Base-by-base conservation (phyloP, 768 basidiomycete genomes). In the Tephrocybe sp. region DNA sequence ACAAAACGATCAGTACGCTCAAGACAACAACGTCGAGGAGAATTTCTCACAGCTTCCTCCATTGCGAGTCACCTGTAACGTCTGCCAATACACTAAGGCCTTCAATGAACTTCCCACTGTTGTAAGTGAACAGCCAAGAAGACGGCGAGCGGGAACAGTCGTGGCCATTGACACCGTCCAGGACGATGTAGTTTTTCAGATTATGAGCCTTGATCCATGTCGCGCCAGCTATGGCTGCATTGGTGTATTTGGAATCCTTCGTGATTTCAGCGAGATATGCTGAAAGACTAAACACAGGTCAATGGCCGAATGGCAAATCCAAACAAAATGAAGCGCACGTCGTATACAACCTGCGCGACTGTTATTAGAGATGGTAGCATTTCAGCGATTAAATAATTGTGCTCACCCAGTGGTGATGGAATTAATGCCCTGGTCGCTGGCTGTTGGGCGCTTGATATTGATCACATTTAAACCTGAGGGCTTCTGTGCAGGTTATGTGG, bases 21-120 rank as follows among this genome's bases (percentile, higher is more conserved):
- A 30, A 11, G 28, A 30, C 15, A 9, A 14, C 4, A 4, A 36
- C 4, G 15, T 12, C 15, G 11, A 36, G 15, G 11, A 14, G 45
- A 9, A 21, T 15, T 20, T 46, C 74, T 55, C 57, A 79, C 76
- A 79, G 51, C 0, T 54, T 62, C 36, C 56, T 72, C 77, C 77
- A 79, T 28, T 67, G 62, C 20, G 55, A 42, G 53, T 79, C 71
- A 5, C 70, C 68, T 9, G 75, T 77, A 25, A 79, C 67, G 45
- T 67, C 68, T 0, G 65, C 63, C 25, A 81, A 61, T 5, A 81
- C 70, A 42, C 70, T 74, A 45, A 80, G 62, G 2, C 79, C 80
- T 57, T 82, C 80, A 23, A 81, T 69, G 44, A 69, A 76, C 52
- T 82, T 82, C 21, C 81, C 79, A 24, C 67, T 74, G 52, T 81